A percentile compares a stretch with the other conserved stretches of the same genome.
Evolutionary conservation across 176 grass and related monocot genomes (phyloP).

Genomic region (Elymus sibiricus): DNA sequence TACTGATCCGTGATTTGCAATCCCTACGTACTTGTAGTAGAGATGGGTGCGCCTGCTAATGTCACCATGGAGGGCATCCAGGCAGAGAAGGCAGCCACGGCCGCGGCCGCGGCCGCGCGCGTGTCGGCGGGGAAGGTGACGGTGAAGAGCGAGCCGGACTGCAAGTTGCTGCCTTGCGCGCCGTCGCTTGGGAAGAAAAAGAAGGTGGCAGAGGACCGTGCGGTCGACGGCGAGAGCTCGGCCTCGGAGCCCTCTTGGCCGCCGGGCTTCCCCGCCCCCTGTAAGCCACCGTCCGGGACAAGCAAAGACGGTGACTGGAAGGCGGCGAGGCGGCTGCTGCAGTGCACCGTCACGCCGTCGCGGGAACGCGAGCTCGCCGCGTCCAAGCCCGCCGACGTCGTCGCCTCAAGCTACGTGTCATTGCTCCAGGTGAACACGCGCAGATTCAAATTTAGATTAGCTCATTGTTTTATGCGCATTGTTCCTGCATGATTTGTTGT

Average conservation of each 20-base stretch:
- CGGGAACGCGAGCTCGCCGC: background rate
- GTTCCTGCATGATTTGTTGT: background rate
- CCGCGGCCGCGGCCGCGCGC: background rate
- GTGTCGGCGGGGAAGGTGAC: background rate
- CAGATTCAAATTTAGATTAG: background rate
- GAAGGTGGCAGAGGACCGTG: background rate
- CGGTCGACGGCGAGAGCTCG: background rate
- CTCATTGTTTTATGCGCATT: too few relatives aligned
- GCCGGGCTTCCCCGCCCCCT: background rate
- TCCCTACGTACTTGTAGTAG: too few relatives aligned
- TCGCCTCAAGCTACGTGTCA: background rate
- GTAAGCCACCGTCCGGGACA: background rate
- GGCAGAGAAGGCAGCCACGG: background rate
- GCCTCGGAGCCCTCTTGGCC: background rate
- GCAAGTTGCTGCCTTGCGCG: background rate
- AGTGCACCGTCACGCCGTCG: constrained; percentile 18
- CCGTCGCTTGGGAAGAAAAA: constrained; percentile 13
- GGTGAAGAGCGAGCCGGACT: constrained; percentile 14
- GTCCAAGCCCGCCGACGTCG: background rate
- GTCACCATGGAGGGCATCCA: background rate
- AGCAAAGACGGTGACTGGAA: background rate
- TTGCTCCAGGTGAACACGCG: background rate
- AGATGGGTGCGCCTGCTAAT: background rate
- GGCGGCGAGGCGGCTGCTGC: background rate
- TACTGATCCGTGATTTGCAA: background rate